These are phyloP conservation scores for Neofusicoccum laricinum DNA, from an alignment of 2,329 filamentous ascomycete genomes.

Conservation along the genomic window DNA sequence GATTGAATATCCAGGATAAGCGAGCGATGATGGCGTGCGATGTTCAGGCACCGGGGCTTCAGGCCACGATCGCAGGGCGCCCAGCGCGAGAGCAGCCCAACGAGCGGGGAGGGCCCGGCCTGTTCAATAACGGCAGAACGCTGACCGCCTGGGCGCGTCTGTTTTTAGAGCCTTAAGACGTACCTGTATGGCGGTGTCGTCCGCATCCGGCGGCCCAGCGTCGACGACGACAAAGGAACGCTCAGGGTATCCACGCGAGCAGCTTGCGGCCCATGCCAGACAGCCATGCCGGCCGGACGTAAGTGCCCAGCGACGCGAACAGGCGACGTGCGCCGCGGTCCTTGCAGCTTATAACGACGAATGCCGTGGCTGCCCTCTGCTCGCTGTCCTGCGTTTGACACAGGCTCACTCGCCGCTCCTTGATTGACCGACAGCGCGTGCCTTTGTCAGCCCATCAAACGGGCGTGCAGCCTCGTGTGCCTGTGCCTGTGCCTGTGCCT, in stretches of 20 bases:
- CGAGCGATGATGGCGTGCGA: conserved; percentile 2
- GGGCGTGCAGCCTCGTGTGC: background rate
- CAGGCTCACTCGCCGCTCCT: background rate
- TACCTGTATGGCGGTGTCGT: background rate
- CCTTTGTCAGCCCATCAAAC: background rate
- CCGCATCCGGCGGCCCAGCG: conserved; percentile 6
- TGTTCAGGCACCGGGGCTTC: background rate
- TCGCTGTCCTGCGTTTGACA: conserved; percentile 1
- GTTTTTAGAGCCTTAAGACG: background rate
- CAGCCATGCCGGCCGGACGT: background rate
- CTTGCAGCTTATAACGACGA: conserved; percentile 16
- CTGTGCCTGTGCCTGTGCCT: background rate
- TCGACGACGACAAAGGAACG: conserved; percentile 9
- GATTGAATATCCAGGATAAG: conserved; percentile 6
- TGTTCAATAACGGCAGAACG: background rate
- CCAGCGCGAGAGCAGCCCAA: background rate
- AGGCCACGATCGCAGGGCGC: background rate
- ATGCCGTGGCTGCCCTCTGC: background rate
- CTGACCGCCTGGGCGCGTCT: background rate
- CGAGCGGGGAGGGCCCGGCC: background rate
- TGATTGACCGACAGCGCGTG: conserved; percentile 9
- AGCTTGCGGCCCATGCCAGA: conserved; percentile 10
- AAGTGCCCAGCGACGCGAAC: conserved; percentile 15
- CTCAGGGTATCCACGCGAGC: conserved; percentile 1
- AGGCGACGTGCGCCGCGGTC: background rate